These are phyloP conservation scores for Tylopilus balloui DNA, from an alignment of 768 basidiomycete genomes.

Conservation along the genomic window DNA sequence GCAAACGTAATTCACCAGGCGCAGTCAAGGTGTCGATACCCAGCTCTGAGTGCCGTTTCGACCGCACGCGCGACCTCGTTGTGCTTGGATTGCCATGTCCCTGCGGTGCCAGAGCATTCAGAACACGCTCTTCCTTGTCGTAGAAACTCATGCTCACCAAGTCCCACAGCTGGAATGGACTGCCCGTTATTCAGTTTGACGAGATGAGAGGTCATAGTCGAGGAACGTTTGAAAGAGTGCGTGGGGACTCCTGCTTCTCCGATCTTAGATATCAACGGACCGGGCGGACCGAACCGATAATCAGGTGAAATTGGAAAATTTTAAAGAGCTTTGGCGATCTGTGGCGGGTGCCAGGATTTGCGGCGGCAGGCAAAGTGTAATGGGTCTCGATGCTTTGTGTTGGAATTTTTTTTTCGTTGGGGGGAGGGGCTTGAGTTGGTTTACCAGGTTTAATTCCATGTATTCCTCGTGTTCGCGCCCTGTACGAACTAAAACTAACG, in stretches of 20 bases:
- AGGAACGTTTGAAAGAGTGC: background rate
- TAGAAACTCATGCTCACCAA: conserved; percentile 42
- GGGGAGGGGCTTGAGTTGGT: too few species aligned
- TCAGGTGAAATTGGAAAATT: background rate
- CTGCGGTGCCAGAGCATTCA: conserved; percentile 30
- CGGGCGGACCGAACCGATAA: conserved; percentile 16
- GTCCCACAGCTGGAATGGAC: conserved; percentile 53
- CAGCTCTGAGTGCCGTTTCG: conserved; percentile 66
- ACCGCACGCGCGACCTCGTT: conserved; percentile 73
- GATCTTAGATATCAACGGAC: conserved; percentile 10
- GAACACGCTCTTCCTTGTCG: conserved; percentile 1
- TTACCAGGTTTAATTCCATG: too few species aligned
- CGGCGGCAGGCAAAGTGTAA: too few species aligned
- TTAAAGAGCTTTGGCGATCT: background rate
- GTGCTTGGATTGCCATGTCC: conserved; percentile 77
- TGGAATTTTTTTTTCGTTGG: background rate
- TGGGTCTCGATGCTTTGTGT: background rate
- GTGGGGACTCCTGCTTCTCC: background rate
- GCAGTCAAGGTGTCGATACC: conserved; percentile 76
- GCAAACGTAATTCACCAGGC: conserved; percentile 39
- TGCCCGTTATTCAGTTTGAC: conserved; percentile 60
- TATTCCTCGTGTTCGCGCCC: background rate
- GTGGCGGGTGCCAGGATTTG: too few species aligned
- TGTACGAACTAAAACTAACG: background rate
- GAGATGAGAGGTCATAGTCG: conserved; percentile 37